Base-by-base conservation (phyloP, 768 basidiomycete species). In the Tulasnella sp. region DNA sequence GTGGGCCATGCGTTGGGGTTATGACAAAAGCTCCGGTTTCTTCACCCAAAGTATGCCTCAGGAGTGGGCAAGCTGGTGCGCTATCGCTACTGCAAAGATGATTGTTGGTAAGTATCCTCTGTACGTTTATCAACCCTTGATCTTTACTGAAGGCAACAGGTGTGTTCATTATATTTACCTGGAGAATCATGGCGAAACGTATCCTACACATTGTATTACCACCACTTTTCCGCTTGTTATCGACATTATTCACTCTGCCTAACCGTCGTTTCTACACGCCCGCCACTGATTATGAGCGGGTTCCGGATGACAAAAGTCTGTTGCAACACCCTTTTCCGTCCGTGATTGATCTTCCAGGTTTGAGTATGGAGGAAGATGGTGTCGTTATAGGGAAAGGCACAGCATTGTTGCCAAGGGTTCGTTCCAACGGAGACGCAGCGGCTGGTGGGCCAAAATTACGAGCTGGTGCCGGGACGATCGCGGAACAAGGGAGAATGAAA, bases 171-270 rank as follows among this genome's bases (percentile, higher is more conserved):
- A 88, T 96, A 62, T 86, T 96, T 60, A 65, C 72, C 0, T 96
- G 92, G 92, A 82, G 93, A 35, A 69, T 98, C 37, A 58, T 86
- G 34, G 87, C 87, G 7, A 98, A 96, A 64, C 76, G 78, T 0
- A 61, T 75, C 2, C 65, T 89, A 16, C 84, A 88, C 58, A 59
- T 77, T 5, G 66, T 82, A 39, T 76, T 96, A 0, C 92, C 92
- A 0, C 87, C 89, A 0, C 70, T 79, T 15, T 95, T 89, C 73
- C 82, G 92, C 53, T 67, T 78, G 39, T 69, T 86, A 54, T 72
- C 84, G 6, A 73, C 72, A 25, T 70, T 76, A 33, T 73, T 87
- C 60, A 70, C 69, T 6, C 75, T 96, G 3, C 93, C 92, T 0
- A 77, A 79, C 54, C 75, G 93, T 8, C 73, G 88, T 13, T 89